These are phyloP conservation scores for Diaporthe australafricana DNA, from an alignment of 2,329 filamentous ascomycete species.

Conservation along the genomic window DNA sequence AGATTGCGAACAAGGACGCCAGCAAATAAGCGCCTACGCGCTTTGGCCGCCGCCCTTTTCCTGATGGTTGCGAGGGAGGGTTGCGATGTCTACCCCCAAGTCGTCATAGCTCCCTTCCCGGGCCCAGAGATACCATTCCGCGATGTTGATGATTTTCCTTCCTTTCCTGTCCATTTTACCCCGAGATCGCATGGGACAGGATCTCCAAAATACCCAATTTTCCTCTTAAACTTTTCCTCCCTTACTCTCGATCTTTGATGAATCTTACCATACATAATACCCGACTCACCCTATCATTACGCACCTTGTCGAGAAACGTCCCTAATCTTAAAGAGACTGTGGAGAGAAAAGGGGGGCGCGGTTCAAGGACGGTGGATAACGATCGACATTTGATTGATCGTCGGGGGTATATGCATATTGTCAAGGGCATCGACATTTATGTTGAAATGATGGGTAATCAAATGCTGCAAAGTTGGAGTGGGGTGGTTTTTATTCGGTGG, in stretches of 20 bases:
- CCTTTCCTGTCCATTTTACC: constrained; percentile 31
- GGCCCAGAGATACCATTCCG: constrained; percentile 25
- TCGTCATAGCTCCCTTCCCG: constrained; percentile 38
- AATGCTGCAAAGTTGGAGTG: constrained; percentile 8
- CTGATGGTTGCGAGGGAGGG: not conserved
- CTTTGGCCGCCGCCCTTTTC: not conserved
- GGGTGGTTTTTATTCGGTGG: not conserved
- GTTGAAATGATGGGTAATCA: constrained; percentile 23
- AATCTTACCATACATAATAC: constrained; percentile 20
- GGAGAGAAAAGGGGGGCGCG: not conserved
- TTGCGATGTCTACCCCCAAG: constrained; percentile 23
- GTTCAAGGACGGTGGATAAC: not conserved
- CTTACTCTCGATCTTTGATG: constrained; percentile 17
- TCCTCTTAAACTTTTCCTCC: constrained; percentile 12
- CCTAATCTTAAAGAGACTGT: constrained; percentile 24
- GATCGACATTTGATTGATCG: constrained; percentile 2
- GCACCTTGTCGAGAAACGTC: constrained; percentile 16
- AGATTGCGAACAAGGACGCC: constrained; percentile 44
- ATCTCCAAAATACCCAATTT: constrained; percentile 38
- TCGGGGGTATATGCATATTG: constrained; percentile 11
- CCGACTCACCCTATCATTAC: constrained; percentile 1
- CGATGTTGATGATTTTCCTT: constrained; percentile 36
- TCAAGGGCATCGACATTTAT: constrained; percentile 11
- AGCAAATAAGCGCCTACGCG: constrained; percentile 25
- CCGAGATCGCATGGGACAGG: constrained; percentile 32